Evolutionary conservation across 1,284 basidiomycete genomes (phyloP).

Genomic region (Irpex sp.): DNA sequence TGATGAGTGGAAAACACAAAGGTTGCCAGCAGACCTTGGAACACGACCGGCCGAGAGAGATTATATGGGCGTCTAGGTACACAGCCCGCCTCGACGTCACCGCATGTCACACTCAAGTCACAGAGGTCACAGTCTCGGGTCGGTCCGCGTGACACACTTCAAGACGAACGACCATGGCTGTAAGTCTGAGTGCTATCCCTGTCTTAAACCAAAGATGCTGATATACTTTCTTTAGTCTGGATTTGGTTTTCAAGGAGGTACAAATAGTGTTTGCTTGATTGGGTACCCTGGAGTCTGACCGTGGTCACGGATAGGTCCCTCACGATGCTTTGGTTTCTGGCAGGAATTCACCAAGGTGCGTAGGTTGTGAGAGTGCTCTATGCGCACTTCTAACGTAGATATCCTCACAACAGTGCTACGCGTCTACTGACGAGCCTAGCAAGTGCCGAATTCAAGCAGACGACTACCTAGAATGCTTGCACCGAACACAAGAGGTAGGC

Average conservation of each 20-base stretch:
- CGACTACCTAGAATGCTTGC: slow-evolving; percentile 93
- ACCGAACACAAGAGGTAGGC: slow-evolving; percentile 85
- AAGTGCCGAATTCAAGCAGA: slow-evolving; percentile 76
- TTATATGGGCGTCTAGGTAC: slow-evolving; percentile 10
- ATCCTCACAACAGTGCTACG: slow-evolving; percentile 69
- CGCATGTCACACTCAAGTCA: not conserved
- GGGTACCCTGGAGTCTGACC: slow-evolving; percentile 4
- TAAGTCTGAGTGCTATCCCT: slow-evolving; percentile 20
- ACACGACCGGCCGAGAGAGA: not conserved
- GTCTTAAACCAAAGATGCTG: not conserved
- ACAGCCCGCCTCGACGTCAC: slow-evolving; percentile 1
- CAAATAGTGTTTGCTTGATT: slow-evolving; percentile 16
- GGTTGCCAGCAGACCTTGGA: not conserved
- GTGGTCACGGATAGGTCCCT: slow-evolving; percentile 54
- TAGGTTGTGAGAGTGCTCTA: not conserved
- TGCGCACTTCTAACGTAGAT: not conserved
- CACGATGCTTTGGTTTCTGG: slow-evolving; percentile 92
- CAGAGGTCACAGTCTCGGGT: slow-evolving; percentile 8
- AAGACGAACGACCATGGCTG: slow-evolving; percentile 30
- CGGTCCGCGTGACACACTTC: slow-evolving; percentile 8
- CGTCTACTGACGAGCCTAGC: slow-evolving; percentile 71
- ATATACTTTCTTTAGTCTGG: slow-evolving; percentile 36
- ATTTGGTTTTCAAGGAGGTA: slow-evolving; percentile 67
- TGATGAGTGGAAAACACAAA: not conserved
- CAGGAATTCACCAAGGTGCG: slow-evolving; percentile 83